These are phyloP conservation scores for Gossypium herbaceum DNA, from an alignment of 345 rosid genomes.

Conservation along the genomic window DNA sequence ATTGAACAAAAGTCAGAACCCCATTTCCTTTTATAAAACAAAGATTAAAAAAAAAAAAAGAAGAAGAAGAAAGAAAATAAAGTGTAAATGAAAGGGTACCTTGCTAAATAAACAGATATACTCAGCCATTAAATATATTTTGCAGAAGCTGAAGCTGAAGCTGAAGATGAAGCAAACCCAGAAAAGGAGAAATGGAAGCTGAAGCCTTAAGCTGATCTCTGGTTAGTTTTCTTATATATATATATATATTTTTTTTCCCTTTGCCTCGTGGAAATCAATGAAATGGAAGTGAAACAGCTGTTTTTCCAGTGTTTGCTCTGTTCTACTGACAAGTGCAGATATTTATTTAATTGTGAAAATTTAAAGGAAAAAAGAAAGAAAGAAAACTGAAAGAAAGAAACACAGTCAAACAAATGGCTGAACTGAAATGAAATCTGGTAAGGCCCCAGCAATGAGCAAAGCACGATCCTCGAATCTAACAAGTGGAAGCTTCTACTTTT, in stretches of 20 bases:
- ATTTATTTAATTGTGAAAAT: too few relatives aligned
- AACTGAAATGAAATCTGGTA: neutral
- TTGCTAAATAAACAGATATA: slow-evolving; percentile 49
- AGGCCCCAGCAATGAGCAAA: neutral
- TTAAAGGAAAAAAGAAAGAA: too few relatives aligned
- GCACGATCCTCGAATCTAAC: neutral
- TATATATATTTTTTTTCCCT: neutral
- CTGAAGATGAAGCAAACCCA: slow-evolving; percentile 7
- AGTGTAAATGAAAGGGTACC: slow-evolving; percentile 27
- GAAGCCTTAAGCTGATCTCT: neutral
- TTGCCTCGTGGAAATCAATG: slow-evolving; percentile 21
- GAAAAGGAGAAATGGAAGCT: slow-evolving; percentile 3
- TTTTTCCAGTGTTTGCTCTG: too few relatives aligned
- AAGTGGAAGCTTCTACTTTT: neutral
- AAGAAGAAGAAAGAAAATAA: neutral
- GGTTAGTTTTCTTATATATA: too few relatives aligned
- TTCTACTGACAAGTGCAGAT: too few relatives aligned
- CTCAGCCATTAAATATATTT: slow-evolving; percentile 52
- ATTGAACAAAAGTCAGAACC: neutral
- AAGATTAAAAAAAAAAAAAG: neutral
- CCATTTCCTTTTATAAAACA: neutral
- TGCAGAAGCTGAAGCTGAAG: slow-evolving; percentile 24
- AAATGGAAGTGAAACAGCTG: neutral
- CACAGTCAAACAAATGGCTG: neutral
- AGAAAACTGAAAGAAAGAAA: neutral